A percentile compares a stretch with the other conserved stretches of the same genome.
Conservation (phyloP, 73 alveolate genomes). For the Paramecium biaurelia region DNA sequence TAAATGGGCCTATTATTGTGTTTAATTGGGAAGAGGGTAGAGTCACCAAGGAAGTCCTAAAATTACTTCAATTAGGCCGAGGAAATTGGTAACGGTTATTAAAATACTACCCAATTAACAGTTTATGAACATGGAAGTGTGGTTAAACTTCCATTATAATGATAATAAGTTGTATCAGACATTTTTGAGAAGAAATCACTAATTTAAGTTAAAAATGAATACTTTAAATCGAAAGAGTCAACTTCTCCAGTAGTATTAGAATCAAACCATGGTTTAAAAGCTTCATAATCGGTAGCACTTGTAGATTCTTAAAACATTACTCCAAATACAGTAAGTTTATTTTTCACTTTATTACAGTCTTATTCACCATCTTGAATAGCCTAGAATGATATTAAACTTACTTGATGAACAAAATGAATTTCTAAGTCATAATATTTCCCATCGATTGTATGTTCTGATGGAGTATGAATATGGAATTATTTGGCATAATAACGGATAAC, state of each 20-base stretch:
- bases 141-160: slow-evolving; percentile 49
- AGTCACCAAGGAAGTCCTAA: background rate
- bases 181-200: slow-evolving; percentile 15
- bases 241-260: background rate
- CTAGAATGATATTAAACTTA: background rate
- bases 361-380: background rate
- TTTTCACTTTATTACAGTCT: slow-evolving; percentile 15
- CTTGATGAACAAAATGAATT: slow-evolving; percentile 41
- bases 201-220: background rate
- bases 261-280: slow-evolving; percentile 14
- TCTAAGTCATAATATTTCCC: slow-evolving; percentile 9
- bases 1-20: slow-evolving; percentile 4
- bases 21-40: background rate
- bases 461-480: slow-evolving; percentile 22
- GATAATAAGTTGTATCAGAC: slow-evolving; percentile 21
- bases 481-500: background rate
- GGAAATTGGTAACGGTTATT: background rate
- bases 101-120: slow-evolving; percentile 36
- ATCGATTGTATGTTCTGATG: slow-evolving; percentile 40
- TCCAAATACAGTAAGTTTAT: slow-evolving; percentile 32
- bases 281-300: background rate
- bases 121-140: slow-evolving; percentile 52
- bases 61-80: background rate
- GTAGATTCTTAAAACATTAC: background rate
- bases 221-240: slow-evolving; percentile 4